These are phyloP conservation scores for Hypoxylon crocopeplum DNA, from an alignment of 495 filamentous ascomycete species.

Conservation along the genomic window DNA sequence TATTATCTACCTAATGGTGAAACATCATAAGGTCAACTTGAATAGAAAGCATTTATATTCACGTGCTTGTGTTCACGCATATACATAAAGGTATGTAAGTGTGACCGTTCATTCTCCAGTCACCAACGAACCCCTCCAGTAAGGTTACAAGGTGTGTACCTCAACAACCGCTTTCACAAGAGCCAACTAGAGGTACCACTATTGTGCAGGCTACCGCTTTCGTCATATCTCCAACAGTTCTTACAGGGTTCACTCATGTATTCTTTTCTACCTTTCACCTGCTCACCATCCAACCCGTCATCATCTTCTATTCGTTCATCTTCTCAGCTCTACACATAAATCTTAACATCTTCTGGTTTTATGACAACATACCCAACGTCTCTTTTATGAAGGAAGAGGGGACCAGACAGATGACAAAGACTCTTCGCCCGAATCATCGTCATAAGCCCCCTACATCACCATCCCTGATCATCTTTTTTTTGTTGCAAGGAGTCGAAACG, in stretches of 20 bases:
- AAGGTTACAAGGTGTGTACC: conserved; percentile 2
- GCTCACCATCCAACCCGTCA: not conserved
- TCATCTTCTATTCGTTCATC: conserved; percentile 2
- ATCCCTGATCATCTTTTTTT: conserved; percentile 26
- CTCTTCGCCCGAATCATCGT: not conserved
- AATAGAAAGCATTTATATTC: no score
- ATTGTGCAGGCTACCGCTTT: conserved; percentile 7
- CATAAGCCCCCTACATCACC: conserved; percentile 14
- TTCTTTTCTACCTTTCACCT: conserved; percentile 3
- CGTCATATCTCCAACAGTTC: conserved; percentile 13
- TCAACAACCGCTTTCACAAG: not conserved
- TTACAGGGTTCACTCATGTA: not conserved
- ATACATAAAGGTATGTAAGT: no score
- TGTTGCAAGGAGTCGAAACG: conserved; percentile 29
- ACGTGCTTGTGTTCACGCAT: no score
- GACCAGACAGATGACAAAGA: not conserved
- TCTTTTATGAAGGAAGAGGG: conserved; percentile 4
- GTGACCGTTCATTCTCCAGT: no score
- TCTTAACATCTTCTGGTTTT: no score
- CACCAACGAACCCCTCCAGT: no score
- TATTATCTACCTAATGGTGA: no score
- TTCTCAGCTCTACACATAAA: no score
- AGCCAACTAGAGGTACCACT: not conserved
- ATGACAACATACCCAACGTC: no score
- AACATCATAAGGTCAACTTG: no score